Evolutionary conservation across 768 basidiomycete genomes (phyloP).

Genomic region (Tremella fuciformis): DNA sequence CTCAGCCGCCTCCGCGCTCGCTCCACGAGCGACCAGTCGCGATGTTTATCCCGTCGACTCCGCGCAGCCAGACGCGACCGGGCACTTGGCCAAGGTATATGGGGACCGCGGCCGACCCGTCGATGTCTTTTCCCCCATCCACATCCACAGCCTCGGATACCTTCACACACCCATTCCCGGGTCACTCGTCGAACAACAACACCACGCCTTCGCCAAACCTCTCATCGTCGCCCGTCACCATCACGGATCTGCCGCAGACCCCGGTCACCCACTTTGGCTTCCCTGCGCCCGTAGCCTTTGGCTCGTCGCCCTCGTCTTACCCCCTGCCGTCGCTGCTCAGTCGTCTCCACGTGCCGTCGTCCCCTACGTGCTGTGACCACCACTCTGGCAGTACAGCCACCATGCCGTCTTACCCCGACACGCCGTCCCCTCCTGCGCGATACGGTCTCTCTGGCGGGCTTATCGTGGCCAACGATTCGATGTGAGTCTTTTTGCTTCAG

Average conservation of each 20-base stretch:
- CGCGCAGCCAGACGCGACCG: conserved; percentile 15
- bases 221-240: not conserved
- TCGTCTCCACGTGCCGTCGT: conserved; percentile 2
- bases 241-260: not conserved
- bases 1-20: conserved; percentile 1
- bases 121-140: conserved; percentile 13
- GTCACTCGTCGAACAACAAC: conserved; percentile 6
- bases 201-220: conserved; percentile 2
- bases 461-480: conserved; percentile 17
- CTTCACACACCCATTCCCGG: conserved; percentile 10
- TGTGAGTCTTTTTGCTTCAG: conserved; percentile 2
- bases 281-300: no score
- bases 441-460: conserved; percentile 37
- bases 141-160: conserved; percentile 7
- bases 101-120: conserved; percentile 8
- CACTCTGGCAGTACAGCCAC: conserved; percentile 3
- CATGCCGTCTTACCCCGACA: conserved; percentile 30
- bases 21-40: conserved; percentile 7
- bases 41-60: conserved; percentile 22
- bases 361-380: conserved; percentile 2
- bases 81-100: conserved; percentile 24
- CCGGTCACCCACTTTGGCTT: no score
- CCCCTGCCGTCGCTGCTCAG: not conserved
- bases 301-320: not conserved
- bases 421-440: conserved; percentile 33